Evolutionary conservation across 2,329 filamentous ascomycete species (phyloP).

Genomic region (Ampelomyces quisqualis): DNA sequence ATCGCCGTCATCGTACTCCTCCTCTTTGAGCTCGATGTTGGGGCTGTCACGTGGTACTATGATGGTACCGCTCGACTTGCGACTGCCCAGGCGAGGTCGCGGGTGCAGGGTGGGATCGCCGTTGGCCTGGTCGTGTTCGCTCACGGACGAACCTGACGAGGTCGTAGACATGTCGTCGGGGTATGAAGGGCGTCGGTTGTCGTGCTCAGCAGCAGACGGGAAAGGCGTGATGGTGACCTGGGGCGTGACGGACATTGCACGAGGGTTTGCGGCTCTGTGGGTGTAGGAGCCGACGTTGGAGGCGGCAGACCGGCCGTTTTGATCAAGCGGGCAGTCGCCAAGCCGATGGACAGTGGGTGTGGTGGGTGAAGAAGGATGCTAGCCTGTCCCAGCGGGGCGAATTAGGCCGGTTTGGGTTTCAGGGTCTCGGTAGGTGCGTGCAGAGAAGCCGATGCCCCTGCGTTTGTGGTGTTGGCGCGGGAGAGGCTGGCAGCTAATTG

Average conservation of each 20-base stretch:
- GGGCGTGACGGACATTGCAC: slow-evolving; percentile 22
- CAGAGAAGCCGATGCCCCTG: slow-evolving; percentile 21
- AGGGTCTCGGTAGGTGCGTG: slow-evolving; percentile 21
- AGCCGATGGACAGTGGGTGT: slow-evolving; percentile 20
- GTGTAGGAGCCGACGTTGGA: slow-evolving; percentile 14
- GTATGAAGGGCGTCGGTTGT: slow-evolving; percentile 28
- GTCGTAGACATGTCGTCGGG: slow-evolving; percentile 43
- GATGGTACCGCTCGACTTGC: slow-evolving; percentile 79
- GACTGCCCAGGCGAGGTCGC: slow-evolving; percentile 68
- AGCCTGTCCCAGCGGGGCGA: slow-evolving; percentile 9
- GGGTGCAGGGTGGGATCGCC: slow-evolving; percentile 52
- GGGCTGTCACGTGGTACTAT: slow-evolving; percentile 76
- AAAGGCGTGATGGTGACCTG: slow-evolving; percentile 28
- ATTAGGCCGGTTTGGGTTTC: slow-evolving; percentile 14
- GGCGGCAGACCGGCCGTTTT: slow-evolving; percentile 24
- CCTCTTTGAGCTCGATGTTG: slow-evolving; percentile 70
- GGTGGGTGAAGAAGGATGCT: slow-evolving; percentile 28
- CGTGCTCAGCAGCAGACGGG: slow-evolving; percentile 26
- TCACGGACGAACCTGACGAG: slow-evolving; percentile 50
- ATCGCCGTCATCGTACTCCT: slow-evolving; percentile 80
- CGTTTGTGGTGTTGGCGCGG: slow-evolving; percentile 12
- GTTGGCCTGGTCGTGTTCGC: slow-evolving; percentile 35
- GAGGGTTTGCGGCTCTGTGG: slow-evolving; percentile 16
- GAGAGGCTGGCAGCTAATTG: slow-evolving; percentile 13
- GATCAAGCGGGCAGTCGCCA: slow-evolving; percentile 28